These are phyloP conservation scores for Pleurotus giganteus DNA, from an alignment of 768 basidiomycete species.

Conservation along the genomic window DNA sequence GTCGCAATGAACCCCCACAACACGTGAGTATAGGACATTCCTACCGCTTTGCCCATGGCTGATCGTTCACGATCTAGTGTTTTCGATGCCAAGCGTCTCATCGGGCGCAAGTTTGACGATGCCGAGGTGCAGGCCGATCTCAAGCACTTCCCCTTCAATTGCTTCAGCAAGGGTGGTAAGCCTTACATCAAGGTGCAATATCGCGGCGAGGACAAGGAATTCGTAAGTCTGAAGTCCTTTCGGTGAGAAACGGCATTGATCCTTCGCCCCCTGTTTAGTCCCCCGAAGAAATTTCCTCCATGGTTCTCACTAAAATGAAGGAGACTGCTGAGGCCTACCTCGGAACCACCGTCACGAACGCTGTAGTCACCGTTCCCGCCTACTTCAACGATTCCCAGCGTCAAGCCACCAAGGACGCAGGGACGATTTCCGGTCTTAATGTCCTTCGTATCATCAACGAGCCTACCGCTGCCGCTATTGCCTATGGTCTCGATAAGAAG, in stretches of 20 bases:
- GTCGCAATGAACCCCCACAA: slow-evolving; percentile 99
- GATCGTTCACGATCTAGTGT: slow-evolving; percentile 34
- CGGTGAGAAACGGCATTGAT: slow-evolving; percentile 15
- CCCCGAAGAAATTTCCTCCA: slow-evolving; percentile 97
- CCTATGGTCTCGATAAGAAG: slow-evolving; percentile 97
- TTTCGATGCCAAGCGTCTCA: slow-evolving; percentile 99
- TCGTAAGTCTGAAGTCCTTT: slow-evolving; percentile 50
- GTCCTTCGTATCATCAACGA: slow-evolving; percentile 99
- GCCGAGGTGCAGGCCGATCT: slow-evolving; percentile 75
- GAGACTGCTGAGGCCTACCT: slow-evolving; percentile 99
- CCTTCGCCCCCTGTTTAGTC: slow-evolving; percentile 50
- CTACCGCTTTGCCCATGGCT: neutral
- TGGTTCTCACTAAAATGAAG: slow-evolving; percentile 99
- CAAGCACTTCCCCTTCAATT: slow-evolving; percentile 97
- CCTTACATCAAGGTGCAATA: slow-evolving; percentile 97
- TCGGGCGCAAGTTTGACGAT: slow-evolving; percentile 95
- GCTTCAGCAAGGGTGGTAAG: slow-evolving; percentile 95
- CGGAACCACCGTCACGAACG: slow-evolving; percentile 97
- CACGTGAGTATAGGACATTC: slow-evolving; percentile 40
- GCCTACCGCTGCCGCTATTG: slow-evolving; percentile 98
- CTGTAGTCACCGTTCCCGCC: slow-evolving; percentile 97
- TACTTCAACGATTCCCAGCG: slow-evolving; percentile 99
- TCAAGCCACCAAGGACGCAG: slow-evolving; percentile 98
- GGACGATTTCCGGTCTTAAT: slow-evolving; percentile 95
- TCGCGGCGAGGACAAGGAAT: slow-evolving; percentile 91